Evolutionary conservation across 768 basidiomycete species (phyloP), one percentile per base, ranked within the genome.

Genomic region (Inosperma sp.): DNA sequence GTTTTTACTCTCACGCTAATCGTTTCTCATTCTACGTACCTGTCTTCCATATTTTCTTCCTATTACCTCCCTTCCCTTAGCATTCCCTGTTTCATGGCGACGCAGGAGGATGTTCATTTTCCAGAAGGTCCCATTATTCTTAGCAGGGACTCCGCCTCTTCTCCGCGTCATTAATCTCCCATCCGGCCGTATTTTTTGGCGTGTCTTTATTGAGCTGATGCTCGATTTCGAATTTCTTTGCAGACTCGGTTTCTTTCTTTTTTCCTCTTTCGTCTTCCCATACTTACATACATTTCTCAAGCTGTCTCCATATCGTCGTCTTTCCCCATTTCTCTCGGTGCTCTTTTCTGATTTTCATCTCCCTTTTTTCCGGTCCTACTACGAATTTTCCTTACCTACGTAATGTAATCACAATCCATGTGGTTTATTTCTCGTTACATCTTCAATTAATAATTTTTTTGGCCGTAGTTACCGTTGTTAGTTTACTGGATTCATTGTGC

Each of bases 381-480:
- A 49, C 14, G 19, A 26, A 29, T 41, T 57, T 16, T 53, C 44
- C 34, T 41, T 41, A 42, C 17, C 25, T 44, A 45, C 31, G 27
- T 54, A 52, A 29, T 54, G 43, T 49, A 48, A 52, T 47, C 49
- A 53, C 51, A 45, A n/a, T n/a, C 44, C 46, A 55, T 41, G 46
- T 54, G 45, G n/a, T 51, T 59, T 40, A 36, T 56, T 48, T 44
- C 41, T 50, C 54, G 52, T 10, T 49, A 44, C 45, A 45, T 34
- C 33, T 34, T 31, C 26, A 26, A 31, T 33, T 36, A 42, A 36
- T 51, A 45, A 43, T 45, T 43, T 51, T 29, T 54, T 37, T 48
- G 42, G 53, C 56, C 48, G 49, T 54, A 53, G 53, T 51, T 57
- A 51, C n/a, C n/a, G n/a, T n/a, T n/a, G n/a, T n/a, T n/a, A n/a